Percentiles rank a stretch among this genome's conserved stretches.
These are phyloP conservation scores for Podospora sp. DNA, from an alignment of 495 filamentous ascomycete genomes.

Conservation along the genomic window DNA sequence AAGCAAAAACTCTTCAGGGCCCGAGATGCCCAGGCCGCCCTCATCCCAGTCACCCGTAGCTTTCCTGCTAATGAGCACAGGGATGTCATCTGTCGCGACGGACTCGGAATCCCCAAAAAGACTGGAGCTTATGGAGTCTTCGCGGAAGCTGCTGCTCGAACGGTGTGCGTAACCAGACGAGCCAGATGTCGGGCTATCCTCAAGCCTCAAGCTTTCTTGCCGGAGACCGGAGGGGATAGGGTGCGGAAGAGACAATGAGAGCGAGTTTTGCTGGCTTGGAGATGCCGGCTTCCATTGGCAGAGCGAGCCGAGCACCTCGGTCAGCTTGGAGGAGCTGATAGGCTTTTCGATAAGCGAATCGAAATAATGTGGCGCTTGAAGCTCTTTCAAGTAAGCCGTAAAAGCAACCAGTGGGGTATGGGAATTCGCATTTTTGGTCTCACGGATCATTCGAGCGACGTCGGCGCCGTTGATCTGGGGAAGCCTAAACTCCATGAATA, in stretches of 20 bases:
- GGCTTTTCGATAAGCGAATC: conserved; percentile 94
- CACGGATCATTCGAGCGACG: conserved; percentile 94
- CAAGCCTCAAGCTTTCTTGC: conserved; percentile 60
- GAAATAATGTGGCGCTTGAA: conserved; percentile 92
- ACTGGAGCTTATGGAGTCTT: conserved; percentile 84
- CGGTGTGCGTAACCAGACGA: conserved; percentile 72
- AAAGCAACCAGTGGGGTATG: conserved; percentile 94
- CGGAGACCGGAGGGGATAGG: conserved; percentile 66
- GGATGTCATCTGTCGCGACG: conserved; percentile 74
- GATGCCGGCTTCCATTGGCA: conserved; percentile 91
- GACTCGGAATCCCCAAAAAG: conserved; percentile 84
- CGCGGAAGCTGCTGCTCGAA: conserved; percentile 74
- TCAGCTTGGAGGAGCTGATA: conserved; percentile 83
- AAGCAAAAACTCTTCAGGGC: conserved; percentile 44
- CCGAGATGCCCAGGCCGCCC: conserved; percentile 71
- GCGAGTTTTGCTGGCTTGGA: conserved; percentile 47
- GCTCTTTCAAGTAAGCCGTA: conserved; percentile 96
- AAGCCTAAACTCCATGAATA: conserved; percentile 95
- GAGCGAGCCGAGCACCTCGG: conserved; percentile 77
- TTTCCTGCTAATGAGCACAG: conserved; percentile 71
- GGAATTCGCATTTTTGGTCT: conserved; percentile 91
- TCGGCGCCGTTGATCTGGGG: conserved; percentile 93
- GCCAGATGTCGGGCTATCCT: conserved; percentile 82
- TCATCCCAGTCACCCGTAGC: conserved; percentile 72
- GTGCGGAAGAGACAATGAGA: conserved; percentile 46